Evolutionary conservation across 306 rosid species (phyloP).

Genomic region (Rosa rugosa): DNA sequence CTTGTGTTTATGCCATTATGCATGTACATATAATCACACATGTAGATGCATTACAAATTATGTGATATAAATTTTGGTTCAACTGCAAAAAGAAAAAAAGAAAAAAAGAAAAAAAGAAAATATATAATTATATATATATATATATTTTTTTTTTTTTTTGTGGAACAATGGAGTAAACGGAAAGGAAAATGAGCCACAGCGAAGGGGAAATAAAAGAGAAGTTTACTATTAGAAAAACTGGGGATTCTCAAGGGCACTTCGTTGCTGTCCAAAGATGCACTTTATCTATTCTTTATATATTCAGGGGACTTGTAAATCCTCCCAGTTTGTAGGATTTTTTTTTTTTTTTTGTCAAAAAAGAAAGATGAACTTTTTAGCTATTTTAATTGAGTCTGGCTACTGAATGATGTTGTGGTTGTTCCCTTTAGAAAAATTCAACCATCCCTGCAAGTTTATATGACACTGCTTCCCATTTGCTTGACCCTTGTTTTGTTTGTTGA

Average conservation of each 20-base stretch:
- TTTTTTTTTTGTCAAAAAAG: not conserved
- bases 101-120: no score
- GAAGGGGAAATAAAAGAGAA: not conserved
- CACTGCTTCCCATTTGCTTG: not conserved
- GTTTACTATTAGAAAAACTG: not conserved
- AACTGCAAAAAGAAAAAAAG: no score
- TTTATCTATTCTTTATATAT: not conserved
- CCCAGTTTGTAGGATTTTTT: not conserved
- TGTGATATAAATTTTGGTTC: not conserved
- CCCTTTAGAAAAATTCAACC: not conserved
- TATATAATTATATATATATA: no score
- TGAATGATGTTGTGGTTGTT: not conserved
- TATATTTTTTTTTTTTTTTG: not conserved
- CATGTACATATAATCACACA: not conserved
- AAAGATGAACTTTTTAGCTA: not conserved
- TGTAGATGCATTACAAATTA: not conserved
- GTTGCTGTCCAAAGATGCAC: not conserved
- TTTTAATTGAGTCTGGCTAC: not conserved
- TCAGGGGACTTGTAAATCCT: not conserved
- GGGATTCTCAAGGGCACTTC: not conserved
- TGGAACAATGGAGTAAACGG: not conserved
- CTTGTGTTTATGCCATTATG: not conserved
- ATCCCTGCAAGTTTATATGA: not conserved
- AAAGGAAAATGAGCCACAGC: not conserved
- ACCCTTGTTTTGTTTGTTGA: slow-evolving; percentile 20